Conservation (phyloP, 106 monocot genomes). For the Cymbidium sinense region DNA sequence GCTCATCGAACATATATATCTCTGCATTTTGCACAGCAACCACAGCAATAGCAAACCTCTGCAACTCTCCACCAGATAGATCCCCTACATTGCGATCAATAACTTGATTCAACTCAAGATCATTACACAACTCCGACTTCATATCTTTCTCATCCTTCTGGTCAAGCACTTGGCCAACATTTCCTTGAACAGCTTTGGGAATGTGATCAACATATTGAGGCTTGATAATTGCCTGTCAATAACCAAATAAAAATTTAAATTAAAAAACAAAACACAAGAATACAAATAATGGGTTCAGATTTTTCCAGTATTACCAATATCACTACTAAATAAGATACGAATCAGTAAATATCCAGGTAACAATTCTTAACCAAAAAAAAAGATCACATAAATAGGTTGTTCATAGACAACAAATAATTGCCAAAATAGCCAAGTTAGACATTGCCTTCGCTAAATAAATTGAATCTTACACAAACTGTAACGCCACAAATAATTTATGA, state of each 20-base stretch:
- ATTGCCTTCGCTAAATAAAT: not conserved
- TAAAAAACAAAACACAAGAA: not conserved
- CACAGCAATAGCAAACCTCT: constrained; percentile 96
- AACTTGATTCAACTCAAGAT: constrained; percentile 92
- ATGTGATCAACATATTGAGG: constrained; percentile 99
- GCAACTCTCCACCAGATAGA: constrained; percentile 96
- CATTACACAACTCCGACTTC: constrained; percentile 66
- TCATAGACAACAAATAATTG: not conserved
- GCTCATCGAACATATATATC: constrained; percentile 87
- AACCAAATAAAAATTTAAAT: constrained; percentile 68
- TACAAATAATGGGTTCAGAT: not conserved
- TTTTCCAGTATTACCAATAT: not conserved
- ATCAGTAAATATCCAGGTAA: not conserved
- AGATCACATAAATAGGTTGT: not conserved
- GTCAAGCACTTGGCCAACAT: constrained; percentile 90
- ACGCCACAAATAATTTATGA: not conserved
- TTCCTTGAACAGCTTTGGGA: constrained; percentile 97
- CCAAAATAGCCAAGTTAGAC: not conserved
- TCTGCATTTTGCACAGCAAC: constrained; percentile 92
- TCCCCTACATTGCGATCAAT: constrained; percentile 93
- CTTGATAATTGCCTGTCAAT: constrained; percentile 77
- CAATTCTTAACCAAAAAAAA: not conserved
- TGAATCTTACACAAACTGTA: not conserved
- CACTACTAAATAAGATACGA: not conserved
- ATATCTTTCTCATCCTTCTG: constrained; percentile 85